Conservation (phyloP, 345 rosid species). For the Hibiscus trionum region DNA sequence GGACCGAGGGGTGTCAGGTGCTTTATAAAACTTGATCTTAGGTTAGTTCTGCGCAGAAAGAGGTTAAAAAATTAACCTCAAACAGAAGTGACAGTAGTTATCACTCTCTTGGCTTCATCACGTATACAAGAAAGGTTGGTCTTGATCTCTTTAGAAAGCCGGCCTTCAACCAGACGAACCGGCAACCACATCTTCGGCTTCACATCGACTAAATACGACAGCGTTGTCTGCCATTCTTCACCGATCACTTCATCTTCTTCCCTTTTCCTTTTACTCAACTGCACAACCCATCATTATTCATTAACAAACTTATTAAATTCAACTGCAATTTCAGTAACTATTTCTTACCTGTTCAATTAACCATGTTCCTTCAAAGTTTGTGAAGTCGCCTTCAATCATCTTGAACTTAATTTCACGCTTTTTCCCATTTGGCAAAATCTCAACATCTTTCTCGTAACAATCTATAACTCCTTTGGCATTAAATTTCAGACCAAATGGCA, state of each 20-base stretch:
- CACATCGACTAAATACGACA: constrained; percentile 55
- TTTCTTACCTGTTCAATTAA: constrained; percentile 68
- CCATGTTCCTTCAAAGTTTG: constrained; percentile 85
- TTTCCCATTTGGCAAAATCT: constrained; percentile 37
- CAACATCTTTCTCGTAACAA: constrained; percentile 77
- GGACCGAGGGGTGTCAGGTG: too few species aligned
- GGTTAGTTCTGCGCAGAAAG: neutral
- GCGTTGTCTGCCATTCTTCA: constrained; percentile 46
- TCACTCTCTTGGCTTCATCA: constrained; percentile 50
- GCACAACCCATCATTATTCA: constrained; percentile 11
- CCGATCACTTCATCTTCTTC: constrained; percentile 23
- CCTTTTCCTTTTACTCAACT: constrained; percentile 33
- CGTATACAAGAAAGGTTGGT: constrained; percentile 57
- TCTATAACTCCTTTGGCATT: constrained; percentile 80
- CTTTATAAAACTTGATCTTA: neutral
- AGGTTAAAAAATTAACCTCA: neutral
- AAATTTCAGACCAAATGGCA: constrained; percentile 72
- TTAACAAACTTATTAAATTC: neutral
- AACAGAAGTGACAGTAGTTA: constrained; percentile 6
- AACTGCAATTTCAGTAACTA: neutral
- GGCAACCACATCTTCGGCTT: constrained; percentile 87
- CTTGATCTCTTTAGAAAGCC: constrained; percentile 61
- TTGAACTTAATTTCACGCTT: constrained; percentile 83
- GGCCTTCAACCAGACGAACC: constrained; percentile 67
- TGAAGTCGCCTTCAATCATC: constrained; percentile 93